Conservation (phyloP, 1,284 basidiomycete species). For the Sphagnurus paluster region DNA sequence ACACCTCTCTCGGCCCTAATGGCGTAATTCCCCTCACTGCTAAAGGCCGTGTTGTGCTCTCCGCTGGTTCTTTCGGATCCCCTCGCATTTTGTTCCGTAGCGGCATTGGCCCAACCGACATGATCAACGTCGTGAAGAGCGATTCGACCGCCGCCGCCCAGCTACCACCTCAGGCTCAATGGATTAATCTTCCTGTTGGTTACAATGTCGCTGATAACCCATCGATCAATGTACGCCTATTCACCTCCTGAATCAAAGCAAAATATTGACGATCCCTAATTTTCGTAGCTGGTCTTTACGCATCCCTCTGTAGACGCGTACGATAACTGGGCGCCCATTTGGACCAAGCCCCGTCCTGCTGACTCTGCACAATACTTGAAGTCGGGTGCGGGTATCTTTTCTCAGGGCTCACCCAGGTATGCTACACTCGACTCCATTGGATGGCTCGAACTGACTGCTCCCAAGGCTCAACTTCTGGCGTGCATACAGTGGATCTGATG, state of each 20-base stretch:
- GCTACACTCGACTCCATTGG: no score
- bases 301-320: conserved; percentile 61
- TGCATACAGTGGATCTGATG: conserved; percentile 46
- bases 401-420: conserved; percentile 56
- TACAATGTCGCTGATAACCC: conserved; percentile 56
- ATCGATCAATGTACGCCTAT: conserved; percentile 55
- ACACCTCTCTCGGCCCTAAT: conserved; percentile 50
- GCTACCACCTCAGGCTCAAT: conserved; percentile 50
- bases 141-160: conserved; percentile 45
- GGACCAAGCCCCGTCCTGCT: conserved; percentile 49
- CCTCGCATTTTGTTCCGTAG: conserved; percentile 60
- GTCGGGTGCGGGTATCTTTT: conserved; percentile 54
- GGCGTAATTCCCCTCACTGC: conserved; percentile 55
- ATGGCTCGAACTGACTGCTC: not conserved
- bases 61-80: conserved; percentile 56
- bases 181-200: conserved; percentile 62
- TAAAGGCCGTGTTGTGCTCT: conserved; percentile 60
- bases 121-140: conserved; percentile 50
- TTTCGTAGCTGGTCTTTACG: conserved; percentile 55
- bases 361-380: conserved; percentile 55
- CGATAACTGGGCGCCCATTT: conserved; percentile 62
- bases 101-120: conserved; percentile 61
- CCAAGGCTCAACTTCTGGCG: conserved; percentile 63
- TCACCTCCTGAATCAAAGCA: not conserved
- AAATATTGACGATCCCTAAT: not conserved